Evolutionary conservation across 2,329 filamentous ascomycete genomes (phyloP).

Genomic region (Teratosphaeria viscida): DNA sequence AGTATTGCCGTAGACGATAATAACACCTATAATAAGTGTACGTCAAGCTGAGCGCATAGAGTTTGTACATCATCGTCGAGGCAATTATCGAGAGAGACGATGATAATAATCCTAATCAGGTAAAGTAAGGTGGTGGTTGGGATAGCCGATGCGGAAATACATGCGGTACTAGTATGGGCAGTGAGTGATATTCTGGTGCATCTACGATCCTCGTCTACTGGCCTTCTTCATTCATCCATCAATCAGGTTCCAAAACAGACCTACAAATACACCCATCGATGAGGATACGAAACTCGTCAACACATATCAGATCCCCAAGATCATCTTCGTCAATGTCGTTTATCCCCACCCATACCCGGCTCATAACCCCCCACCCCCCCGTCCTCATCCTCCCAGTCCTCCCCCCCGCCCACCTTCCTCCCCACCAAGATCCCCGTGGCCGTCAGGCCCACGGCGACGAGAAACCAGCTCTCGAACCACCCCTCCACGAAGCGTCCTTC

Average conservation of each 20-base stretch:
- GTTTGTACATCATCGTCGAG: not conserved
- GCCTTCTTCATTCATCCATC: not conserved
- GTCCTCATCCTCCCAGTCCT: conserved; percentile 34
- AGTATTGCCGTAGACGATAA: not conserved
- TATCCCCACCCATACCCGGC: not conserved
- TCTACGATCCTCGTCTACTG: too few species aligned
- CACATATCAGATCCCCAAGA: not conserved
- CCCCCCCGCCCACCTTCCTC: conserved; percentile 43
- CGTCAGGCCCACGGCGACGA: conserved; percentile 57
- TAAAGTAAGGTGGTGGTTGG: too few species aligned
- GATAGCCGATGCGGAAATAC: not conserved
- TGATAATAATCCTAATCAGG: too few species aligned
- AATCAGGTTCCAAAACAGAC: not conserved
- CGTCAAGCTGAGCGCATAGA: not conserved
- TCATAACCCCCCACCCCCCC: conserved; percentile 8
- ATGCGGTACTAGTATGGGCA: too few species aligned
- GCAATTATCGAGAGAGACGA: not conserved
- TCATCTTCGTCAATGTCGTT: conserved; percentile 4
- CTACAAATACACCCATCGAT: not conserved
- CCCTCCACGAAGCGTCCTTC: conserved; percentile 62
- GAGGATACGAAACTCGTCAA: not conserved
- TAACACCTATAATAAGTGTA: not conserved
- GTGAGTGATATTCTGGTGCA: too few species aligned
- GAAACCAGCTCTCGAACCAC: conserved; percentile 85
- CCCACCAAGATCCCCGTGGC: conserved; percentile 64